Conservation (phyloP, 257 asterid genomes). For the Fraxinus americana region DNA sequence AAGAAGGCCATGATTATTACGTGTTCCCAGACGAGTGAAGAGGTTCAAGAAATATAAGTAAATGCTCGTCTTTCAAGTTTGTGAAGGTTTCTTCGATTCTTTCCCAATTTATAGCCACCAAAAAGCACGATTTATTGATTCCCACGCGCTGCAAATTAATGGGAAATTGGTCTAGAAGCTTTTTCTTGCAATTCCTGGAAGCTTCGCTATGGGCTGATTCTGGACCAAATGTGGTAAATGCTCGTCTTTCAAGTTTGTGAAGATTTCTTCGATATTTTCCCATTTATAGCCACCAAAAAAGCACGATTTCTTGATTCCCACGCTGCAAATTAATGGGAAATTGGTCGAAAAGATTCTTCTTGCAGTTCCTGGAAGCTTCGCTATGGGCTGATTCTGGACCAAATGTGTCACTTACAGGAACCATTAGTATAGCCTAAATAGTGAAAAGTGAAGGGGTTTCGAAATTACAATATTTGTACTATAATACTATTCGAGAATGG, state of each 20-base stretch:
- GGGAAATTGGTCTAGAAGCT: neutral
- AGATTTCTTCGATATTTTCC: neutral
- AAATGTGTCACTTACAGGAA: neutral
- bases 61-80: neutral
- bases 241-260: neutral
- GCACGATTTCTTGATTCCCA: neutral
- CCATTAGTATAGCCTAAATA: neutral
- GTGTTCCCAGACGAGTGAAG: neutral
- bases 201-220: neutral
- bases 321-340: neutral
- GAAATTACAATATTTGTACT: neutral
- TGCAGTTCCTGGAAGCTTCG: neutral
- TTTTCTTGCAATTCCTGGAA: neutral
- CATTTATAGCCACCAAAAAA: neutral
- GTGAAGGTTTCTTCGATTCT: neutral
- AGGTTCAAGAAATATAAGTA: neutral
- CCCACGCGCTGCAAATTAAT: neutral
- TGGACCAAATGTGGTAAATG: neutral
- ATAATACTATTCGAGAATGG: neutral
- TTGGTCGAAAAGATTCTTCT: neutral
- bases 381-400: neutral
- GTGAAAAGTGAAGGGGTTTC: neutral
- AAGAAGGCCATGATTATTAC: constrained; percentile 10
- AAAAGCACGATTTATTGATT: neutral
- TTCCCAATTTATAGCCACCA: neutral